Percentiles rank a stretch among this genome's conserved stretches.
These are phyloP conservation scores for Solanum neorickii DNA, from an alignment of 257 asterid genomes.

Conservation along the genomic window DNA sequence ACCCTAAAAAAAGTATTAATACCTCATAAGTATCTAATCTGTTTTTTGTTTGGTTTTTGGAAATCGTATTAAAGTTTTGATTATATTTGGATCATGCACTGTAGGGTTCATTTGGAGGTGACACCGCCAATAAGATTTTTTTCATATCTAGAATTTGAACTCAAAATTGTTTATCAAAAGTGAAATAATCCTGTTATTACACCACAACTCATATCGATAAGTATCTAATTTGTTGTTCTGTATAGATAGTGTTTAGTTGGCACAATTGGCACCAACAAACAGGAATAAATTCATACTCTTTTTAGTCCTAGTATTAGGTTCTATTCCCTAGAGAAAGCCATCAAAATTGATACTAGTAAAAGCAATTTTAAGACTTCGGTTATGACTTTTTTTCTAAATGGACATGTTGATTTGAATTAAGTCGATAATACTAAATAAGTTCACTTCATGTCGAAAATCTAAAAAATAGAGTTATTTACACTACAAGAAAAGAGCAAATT, in stretches of 20 bases:
- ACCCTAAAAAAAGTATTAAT: background rate
- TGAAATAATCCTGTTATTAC: fast-evolving
- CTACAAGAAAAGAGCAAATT: no score
- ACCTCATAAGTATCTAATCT: background rate
- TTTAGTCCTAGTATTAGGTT: background rate
- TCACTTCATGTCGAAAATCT: background rate
- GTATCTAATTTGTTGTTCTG: background rate
- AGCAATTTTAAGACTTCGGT: no score
- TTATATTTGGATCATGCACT: fast-evolving
- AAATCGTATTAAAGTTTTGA: no score
- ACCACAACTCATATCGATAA: background rate
- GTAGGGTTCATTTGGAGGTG: fast-evolving
- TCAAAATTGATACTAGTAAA: no score
- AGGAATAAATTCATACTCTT: conserved; percentile 17
- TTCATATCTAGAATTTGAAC: fast-evolving
- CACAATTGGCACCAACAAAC: background rate
- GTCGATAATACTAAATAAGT: background rate
- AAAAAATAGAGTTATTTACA: background rate
- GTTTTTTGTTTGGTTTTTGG: no score
- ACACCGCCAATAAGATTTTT: no score
- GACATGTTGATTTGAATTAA: background rate
- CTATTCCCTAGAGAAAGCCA: background rate
- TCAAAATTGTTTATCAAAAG: fast-evolving
- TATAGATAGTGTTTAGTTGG: background rate
- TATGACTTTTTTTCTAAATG: background rate